These are phyloP conservation scores for Flaveria linearis DNA, from an alignment of 129 eudicot genomes.

Conservation along the genomic window DNA sequence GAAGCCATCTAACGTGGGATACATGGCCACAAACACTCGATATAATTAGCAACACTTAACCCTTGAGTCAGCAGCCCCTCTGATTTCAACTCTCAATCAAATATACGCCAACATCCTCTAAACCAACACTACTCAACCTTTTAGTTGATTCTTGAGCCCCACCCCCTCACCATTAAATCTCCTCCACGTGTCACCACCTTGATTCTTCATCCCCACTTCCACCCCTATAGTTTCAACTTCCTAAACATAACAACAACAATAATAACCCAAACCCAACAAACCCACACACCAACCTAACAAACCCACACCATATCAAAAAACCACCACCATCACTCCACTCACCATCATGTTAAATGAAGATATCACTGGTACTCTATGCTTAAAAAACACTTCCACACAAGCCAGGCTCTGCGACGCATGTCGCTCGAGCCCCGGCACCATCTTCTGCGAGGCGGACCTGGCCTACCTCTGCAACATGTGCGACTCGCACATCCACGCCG, in stretches of 20 bases:
- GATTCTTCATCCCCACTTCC: constrained; percentile 47
- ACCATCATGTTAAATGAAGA: constrained; percentile 47
- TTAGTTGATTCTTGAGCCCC: constrained; percentile 40
- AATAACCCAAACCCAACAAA: constrained; percentile 7
- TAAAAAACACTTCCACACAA: constrained; percentile 32
- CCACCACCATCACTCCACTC: no score
- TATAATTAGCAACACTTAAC: constrained; percentile 18
- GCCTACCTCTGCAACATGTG: constrained; percentile 75
- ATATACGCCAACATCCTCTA: constrained; percentile 29
- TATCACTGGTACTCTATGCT: constrained; percentile 21
- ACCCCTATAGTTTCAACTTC: constrained; percentile 23
- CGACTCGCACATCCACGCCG: constrained; percentile 68
- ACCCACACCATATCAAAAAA: neutral
- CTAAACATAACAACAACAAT: constrained; percentile 24
- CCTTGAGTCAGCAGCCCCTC: constrained; percentile 29
- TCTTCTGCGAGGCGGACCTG: constrained; percentile 61
- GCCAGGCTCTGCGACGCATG: constrained; percentile 63
- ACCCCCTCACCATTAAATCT: constrained; percentile 46
- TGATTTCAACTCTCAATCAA: constrained; percentile 29
- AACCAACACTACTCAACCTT: neutral
- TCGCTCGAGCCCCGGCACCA: constrained; percentile 48
- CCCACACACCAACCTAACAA: neutral
- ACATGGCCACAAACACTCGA: constrained; percentile 36
- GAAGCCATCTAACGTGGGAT: constrained; percentile 23
- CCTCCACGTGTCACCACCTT: constrained; percentile 60